A percentile compares a stretch with the other conserved stretches of the same genome.
phyloP scores from a whole-genome alignment of 306 rosid genomes.

The barrel medic (Medicago truncatula) region MtrunA17r5.0-ANR NC_053042.1:6049501-6050000 shows the following conservation, averaged over 20 bases:
- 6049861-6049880: background rate
- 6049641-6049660: background rate
- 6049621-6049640: conserved; percentile 56
- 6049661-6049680: background rate
- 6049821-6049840: conserved; percentile 23
- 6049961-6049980: background rate
- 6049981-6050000: background rate
- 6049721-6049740: background rate
- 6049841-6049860: background rate
- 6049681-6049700: background rate
- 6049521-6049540: conserved; percentile 85
- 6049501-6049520: conserved; percentile 86
- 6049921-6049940: background rate
- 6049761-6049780: conserved; percentile 31
- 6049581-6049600: conserved; percentile 68
- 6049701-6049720: background rate
- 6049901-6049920: background rate
- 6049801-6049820: conserved; percentile 4
- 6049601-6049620: conserved; percentile 80
- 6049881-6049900: background rate
- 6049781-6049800: conserved; percentile 36
- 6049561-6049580: conserved; percentile 79
- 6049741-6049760: background rate
- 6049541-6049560: conserved; percentile 97
- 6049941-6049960: background rate